Conservation (phyloP, 306 rosid genomes). For the Malus domestica region DNA sequence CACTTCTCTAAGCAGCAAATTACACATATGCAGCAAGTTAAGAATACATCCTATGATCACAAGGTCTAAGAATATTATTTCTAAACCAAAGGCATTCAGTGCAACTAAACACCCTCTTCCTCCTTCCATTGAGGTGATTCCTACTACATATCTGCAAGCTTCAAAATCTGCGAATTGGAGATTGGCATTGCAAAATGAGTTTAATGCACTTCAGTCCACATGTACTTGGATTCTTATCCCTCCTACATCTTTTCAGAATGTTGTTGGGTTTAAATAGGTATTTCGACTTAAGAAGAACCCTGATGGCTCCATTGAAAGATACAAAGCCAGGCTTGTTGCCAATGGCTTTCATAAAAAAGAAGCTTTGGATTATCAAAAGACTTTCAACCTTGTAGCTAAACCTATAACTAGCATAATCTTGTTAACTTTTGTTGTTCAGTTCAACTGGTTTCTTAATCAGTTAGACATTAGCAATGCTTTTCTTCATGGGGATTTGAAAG, state of each 20-base stretch:
- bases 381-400: neutral
- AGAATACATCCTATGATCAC: neutral
- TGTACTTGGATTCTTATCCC: neutral
- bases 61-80: neutral
- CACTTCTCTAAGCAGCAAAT: no score
- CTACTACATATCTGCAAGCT: neutral
- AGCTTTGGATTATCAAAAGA: neutral
- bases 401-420: no score
- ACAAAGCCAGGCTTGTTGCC: neutral
- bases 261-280: neutral
- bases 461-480: neutral
- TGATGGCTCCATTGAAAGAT: neutral
- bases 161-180: no score
- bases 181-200: neutral
- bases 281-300: no score
- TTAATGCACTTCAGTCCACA: neutral
- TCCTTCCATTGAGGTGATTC: neutral
- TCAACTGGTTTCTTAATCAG: no score
- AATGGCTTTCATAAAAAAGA: no score
- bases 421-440: no score
- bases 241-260: no score
- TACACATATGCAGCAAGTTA: accelerated
- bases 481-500: neutral
- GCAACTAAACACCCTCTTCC: neutral
- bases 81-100: neutral